Evolutionary conservation across 1,139 yeast genomes (phyloP), one percentile per base, ranked within the genome.

Genomic region (Pichia sp.): DNA sequence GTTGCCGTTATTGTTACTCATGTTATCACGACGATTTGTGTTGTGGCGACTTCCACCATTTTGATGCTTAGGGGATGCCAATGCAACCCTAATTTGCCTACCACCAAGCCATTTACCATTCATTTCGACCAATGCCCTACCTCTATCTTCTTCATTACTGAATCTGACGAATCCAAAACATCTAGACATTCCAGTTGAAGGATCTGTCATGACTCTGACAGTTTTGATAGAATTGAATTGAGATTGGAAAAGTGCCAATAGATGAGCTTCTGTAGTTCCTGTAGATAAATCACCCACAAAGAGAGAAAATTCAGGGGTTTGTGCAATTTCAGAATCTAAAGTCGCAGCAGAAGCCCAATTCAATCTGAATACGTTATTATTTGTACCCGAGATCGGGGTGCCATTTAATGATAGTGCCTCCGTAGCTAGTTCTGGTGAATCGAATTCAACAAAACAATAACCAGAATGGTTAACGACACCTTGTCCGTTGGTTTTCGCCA

Each of bases 101-200:
- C 83, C 81, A 34, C 84, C 86, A 30, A 85, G 62, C 56, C 77
- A 67, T 20, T 69, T 67, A 4, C 94, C 95, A 55, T 83, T 86
- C 94, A 85, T 84, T 52, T 84, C 94, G 20, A 67, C 61, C 28
- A 85, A 62, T 0, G 96, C 94, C 32, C 77, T 66, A 45, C 76
- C 77, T 60, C 87, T 81, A 38, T 81, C 84, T n/a, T 71, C 69
- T 47, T 77, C 82, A 39, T 74, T 72, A 29, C 72, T 64, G 56
- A 88, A 86, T 43, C 94, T 71, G n/a, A 87, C 91, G 59, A 88
- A 87, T 1, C 96, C 97, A 60, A 84, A 86, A 27, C 96, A 94
- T 49, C 91, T 75, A 3, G 95, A 80, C 17, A 70, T 66, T 14
- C 82, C 83, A 3, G 93, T 75, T 17, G 71, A 66, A 3, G 86